Evolutionary conservation across 2,329 filamentous ascomycete genomes (phyloP).

Genomic region (Phoma sp.): DNA sequence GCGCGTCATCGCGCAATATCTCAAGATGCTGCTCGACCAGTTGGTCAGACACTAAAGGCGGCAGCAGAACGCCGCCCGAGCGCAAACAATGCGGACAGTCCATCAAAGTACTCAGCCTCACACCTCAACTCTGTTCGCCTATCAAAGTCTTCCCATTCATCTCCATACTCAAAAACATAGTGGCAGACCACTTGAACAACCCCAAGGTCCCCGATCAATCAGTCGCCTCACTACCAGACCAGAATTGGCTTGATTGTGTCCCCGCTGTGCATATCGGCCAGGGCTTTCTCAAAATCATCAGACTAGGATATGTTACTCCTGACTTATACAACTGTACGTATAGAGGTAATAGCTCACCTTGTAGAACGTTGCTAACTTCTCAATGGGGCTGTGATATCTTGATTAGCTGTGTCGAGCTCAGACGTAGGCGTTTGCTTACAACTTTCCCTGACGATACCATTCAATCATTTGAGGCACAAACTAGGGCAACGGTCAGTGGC

Average conservation of each 20-base stretch:
- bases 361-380: conserved; percentile 10
- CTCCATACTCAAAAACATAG: too few species aligned
- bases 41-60: too few species aligned
- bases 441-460: conserved; percentile 56
- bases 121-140: too few species aligned
- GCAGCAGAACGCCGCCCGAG: too few species aligned
- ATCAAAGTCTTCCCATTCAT: too few species aligned
- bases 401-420: background rate
- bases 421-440: conserved; percentile 27
- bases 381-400: background rate
- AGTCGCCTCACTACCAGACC: conserved; percentile 37
- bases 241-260: conserved; percentile 52
- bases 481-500: conserved; percentile 16
- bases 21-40: too few species aligned
- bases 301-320: conserved; percentile 30
- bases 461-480: conserved; percentile 57
- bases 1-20: too few species aligned
- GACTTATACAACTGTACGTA: background rate
- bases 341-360: background rate
- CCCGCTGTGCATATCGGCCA: conserved; percentile 53
- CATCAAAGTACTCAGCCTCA: too few species aligned
- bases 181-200: too few species aligned
- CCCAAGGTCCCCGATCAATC: too few species aligned
- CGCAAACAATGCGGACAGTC: too few species aligned
- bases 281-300: conserved; percentile 49